Base-by-base conservation (phyloP, 2,329 filamentous ascomycete genomes). In the Pseudocercospora fijiensis region DNA sequence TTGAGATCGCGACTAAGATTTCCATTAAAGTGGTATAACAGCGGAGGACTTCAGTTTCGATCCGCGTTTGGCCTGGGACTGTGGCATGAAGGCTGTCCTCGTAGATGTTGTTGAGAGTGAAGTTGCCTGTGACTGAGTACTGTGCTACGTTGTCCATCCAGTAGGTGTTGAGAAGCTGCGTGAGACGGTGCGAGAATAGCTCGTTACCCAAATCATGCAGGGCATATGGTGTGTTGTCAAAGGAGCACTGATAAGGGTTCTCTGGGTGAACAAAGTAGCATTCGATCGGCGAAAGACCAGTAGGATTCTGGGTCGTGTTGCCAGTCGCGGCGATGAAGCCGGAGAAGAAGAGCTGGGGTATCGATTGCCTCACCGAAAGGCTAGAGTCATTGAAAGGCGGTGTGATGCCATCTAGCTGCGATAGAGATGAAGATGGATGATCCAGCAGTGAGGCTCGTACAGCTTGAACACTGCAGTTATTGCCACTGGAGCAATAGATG, bases 151-250 rank as follows among this genome's bases (percentile, higher is more conserved):
- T 64, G 58, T 47, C 41, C 27, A 67, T 43, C 65, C 65, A 69
- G 57, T 63, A 65, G 3, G 65, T 69, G 62, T 69, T 69, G 9
- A 69, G 27, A 16, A 69, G 63, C 41, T 69, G 67, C 1, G 62
- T 63, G 43, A 67, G 52, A 13, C 67, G 60, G 1, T 57, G 43
- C 4, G 67, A 69, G 58, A 67, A 62, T 13, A 65, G 58, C 16
- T 60, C 58, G 24, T 64, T 52, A 11, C 64, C 61, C 8, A 66
- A 37, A 10, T 22, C 11, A 24, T 61, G 33, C 10, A 64, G 30
- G 9, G 64, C 4, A 22, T 61, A 57, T 2, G 58, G 60, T n/a
- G 22, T 43, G 11, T 49, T 9, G 22, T 58, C 56, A 18, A 52
- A 28, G 3, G 55, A 41, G 22, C 56, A 58, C 16, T 49, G 37